These are phyloP conservation scores for Aspergillus vadensis DNA, from an alignment of 2,329 filamentous ascomycete species.

Conservation along the genomic window DNA sequence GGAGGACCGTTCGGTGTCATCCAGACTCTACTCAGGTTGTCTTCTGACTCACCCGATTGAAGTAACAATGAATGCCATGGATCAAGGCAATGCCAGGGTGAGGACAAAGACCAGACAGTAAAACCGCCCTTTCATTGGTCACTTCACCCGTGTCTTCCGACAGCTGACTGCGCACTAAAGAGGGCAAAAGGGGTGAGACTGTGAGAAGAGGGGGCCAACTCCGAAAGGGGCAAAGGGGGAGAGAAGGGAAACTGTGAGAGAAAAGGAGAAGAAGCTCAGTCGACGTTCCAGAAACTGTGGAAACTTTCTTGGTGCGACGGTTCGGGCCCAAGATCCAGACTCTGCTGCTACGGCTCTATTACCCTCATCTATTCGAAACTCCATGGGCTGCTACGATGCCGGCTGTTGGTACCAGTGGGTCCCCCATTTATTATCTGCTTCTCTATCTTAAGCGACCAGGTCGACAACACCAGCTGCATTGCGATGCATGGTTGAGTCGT, in stretches of 20 bases:
- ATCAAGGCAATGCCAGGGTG: slow-evolving; percentile 4
- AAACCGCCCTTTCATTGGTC: not conserved
- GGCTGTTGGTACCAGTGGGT: slow-evolving; percentile 10
- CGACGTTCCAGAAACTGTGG: slow-evolving; percentile 26
- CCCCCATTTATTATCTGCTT: slow-evolving; percentile 4
- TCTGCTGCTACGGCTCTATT: slow-evolving; percentile 16
- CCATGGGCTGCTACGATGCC: slow-evolving; percentile 14
- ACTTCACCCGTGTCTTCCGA: slow-evolving; percentile 7
- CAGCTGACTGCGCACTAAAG: slow-evolving; percentile 6
- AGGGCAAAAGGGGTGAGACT: slow-evolving; percentile 3
- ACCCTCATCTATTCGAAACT: slow-evolving; percentile 25
- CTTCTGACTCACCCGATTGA: slow-evolving; percentile 2
- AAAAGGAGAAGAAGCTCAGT: slow-evolving; percentile 11
- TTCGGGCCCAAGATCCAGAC: slow-evolving; percentile 25
- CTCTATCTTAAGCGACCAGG: not conserved
- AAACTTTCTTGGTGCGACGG: slow-evolving; percentile 21
- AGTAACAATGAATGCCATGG: slow-evolving; percentile 1
- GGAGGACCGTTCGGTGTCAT: slow-evolving; percentile 3
- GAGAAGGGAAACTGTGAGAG: slow-evolving; percentile 1
- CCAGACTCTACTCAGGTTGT: not conserved
- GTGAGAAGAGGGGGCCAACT: not conserved
- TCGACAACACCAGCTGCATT: slow-evolving; percentile 1
- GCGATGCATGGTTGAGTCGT: not conserved
- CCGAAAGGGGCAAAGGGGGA: slow-evolving; percentile 5
- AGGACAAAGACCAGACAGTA: slow-evolving; percentile 3